Percentiles rank a stretch among this genome's conserved stretches.
These are phyloP conservation scores for Leccinum pachyderme DNA, from an alignment of 1,284 basidiomycete genomes.

Conservation along the genomic window DNA sequence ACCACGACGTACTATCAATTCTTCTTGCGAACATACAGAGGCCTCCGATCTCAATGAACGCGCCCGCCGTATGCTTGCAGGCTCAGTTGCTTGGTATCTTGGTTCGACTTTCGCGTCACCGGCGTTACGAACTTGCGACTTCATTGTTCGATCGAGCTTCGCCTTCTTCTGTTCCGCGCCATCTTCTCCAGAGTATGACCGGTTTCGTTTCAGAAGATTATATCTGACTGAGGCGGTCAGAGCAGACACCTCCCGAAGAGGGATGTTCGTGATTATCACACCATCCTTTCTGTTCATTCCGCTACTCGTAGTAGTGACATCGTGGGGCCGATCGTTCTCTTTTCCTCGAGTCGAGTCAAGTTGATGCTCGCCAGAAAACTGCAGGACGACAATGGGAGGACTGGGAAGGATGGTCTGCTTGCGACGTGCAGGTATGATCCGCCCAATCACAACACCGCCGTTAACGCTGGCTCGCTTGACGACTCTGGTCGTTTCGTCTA, in stretches of 20 bases:
- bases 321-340: not conserved
- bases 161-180: constrained; percentile 17
- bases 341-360: not conserved
- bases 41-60: constrained; percentile 24
- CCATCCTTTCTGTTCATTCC: not conserved
- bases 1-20: constrained; percentile 11
- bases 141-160: constrained; percentile 13
- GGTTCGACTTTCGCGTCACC: not conserved
- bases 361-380: not conserved
- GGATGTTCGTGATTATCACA: not conserved
- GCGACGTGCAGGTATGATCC: not conserved
- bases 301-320: not conserved
- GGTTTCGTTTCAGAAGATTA: constrained; percentile 19
- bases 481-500: not conserved
- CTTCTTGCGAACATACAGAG: constrained; percentile 10
- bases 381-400: not conserved
- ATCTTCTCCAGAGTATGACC: constrained; percentile 8
- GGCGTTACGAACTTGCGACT: constrained; percentile 2
- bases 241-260: not conserved
- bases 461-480: not conserved
- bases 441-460: not conserved
- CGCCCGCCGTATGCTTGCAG: constrained; percentile 32
- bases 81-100: constrained; percentile 21
- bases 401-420: not conserved
- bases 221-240: not conserved